phyloP scores from a whole-genome alignment of 2,329 filamentous ascomycete genomes.

The Metarhizium humberi region DNA sequence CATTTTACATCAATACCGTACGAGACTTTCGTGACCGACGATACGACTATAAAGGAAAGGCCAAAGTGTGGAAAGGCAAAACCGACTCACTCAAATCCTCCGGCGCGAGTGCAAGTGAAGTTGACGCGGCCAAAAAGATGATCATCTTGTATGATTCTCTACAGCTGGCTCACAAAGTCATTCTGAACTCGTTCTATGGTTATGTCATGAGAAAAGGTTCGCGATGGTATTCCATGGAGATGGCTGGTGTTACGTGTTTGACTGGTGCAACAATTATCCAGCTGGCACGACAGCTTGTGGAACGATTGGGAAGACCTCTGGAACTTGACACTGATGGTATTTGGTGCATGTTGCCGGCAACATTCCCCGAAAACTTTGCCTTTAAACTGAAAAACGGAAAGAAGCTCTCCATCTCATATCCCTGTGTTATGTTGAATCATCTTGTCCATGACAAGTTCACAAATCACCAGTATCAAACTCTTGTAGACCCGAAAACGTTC shows the following conservation, averaged over 20 bases:
- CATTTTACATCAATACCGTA: conserved; percentile 96
- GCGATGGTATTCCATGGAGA: conserved; percentile 98
- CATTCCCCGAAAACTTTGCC: conserved; percentile 90
- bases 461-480: conserved; percentile 92
- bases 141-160: conserved; percentile 91
- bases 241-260: conserved; percentile 96
- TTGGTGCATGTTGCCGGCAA: conserved; percentile 96
- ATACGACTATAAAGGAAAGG: conserved; percentile 97
- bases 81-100: conserved; percentile 76
- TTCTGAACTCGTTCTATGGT: conserved; percentile 97
- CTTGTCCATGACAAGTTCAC: conserved; percentile 91
- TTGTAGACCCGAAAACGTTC: conserved; percentile 69
- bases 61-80: conserved; percentile 98
- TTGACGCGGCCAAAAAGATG: conserved; percentile 98
- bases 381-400: conserved; percentile 95
- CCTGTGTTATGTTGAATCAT: conserved; percentile 98
- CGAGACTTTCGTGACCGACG: conserved; percentile 92
- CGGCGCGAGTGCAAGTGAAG: conserved; percentile 64
- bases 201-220: conserved; percentile 99
- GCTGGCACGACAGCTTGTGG: conserved; percentile 85
- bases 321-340: conserved; percentile 98
- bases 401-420: conserved; percentile 93
- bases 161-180: conserved; percentile 96
- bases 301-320: conserved; percentile 82
- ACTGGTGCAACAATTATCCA: conserved; percentile 97